Base-by-base conservation (phyloP, 441 rosid genomes). In the Iberis amara region DNA sequence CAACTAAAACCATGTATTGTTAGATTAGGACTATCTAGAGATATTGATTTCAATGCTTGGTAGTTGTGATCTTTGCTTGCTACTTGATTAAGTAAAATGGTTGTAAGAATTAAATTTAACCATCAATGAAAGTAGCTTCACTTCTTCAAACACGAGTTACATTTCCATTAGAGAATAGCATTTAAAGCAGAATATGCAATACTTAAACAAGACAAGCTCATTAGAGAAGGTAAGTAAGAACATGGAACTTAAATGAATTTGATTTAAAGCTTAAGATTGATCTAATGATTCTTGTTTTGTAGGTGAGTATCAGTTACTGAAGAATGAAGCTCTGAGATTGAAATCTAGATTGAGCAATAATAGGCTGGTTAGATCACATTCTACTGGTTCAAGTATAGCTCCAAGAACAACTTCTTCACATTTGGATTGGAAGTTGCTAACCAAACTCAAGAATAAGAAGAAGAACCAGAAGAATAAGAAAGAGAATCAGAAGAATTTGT, bases 301-400 rank as follows among this genome's bases (percentile, higher is more conserved):
- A 86, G 91, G 71, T 58, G 67, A 77, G 43, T 73, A 78, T 45
- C 80, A 64, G 69, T 43, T 72, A 61, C 75, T 83, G 80, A 79
- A 70, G 76, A 76, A 72, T 58, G 91, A 86, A 79, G 80, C 71
- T 12, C 85, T 73, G 64, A 78, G 73, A 52, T 61, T 86, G 75
- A 78, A 72, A 61, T 33, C 41, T 9, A 63, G 66, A 61, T 18
- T 18, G 21, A 18, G 21, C 21, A 18, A 18, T 18, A 18, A 18
- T 18, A 18, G 21, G 3, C 21, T 18, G 21, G 62, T 52, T 12
- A 70, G 72, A 67, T 55, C 61, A 39, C 45, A 47, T 57, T 66
- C 70, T 13, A 66, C 65, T 23, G 71, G 57, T 62, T 59, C 77
- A 26, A 57, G 30, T 70, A 31, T 61, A 11, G 49, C 41, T 39